These are phyloP conservation scores for Ustilago xerochloae DNA, from an alignment of 1,284 basidiomycete species.

Conservation along the genomic window DNA sequence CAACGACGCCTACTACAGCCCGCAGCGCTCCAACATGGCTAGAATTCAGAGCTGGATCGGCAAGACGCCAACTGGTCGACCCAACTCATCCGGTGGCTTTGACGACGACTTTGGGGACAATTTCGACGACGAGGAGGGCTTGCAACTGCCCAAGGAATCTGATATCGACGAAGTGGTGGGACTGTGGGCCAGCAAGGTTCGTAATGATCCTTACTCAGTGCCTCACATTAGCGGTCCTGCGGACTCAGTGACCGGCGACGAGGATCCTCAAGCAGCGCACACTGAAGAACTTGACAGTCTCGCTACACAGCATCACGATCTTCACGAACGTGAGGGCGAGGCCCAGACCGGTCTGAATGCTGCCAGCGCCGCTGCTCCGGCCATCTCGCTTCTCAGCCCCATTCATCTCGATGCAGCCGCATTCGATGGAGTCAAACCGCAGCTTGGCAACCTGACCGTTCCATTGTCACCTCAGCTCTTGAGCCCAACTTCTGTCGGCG, in stretches of 20 bases:
- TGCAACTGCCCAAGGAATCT: conserved; percentile 15
- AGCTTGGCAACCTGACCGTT: conserved; percentile 31
- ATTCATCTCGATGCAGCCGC: conserved; percentile 49
- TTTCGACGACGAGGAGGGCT: not conserved
- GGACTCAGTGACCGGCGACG: conserved; percentile 5
- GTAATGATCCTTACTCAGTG: conserved; percentile 14
- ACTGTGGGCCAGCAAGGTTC: conserved; percentile 36
- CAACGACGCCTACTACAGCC: conserved; percentile 13
- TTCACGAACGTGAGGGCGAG: not conserved
- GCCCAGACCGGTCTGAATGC: conserved; percentile 4
- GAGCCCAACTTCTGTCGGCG: conserved; percentile 17
- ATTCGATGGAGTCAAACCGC: conserved; percentile 36
- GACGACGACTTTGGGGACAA: conserved; percentile 11
- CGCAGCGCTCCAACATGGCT: conserved; percentile 33
- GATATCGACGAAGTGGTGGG: conserved; percentile 42
- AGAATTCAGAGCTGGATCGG: conserved; percentile 48
- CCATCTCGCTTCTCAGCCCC: conserved; percentile 50
- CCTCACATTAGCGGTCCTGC: conserved; percentile 23
- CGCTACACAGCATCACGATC: not conserved
- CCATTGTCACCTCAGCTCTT: conserved; percentile 26
- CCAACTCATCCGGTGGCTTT: conserved; percentile 16
- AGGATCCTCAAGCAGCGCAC: not conserved
- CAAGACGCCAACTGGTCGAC: conserved; percentile 29
- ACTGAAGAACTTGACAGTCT: not conserved
- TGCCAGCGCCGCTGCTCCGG: conserved; percentile 2